Evolutionary conservation across 129 eudicot genomes (phyloP), one percentile per base, ranked within the genome.

Genomic region (Erigeron canadensis): DNA sequence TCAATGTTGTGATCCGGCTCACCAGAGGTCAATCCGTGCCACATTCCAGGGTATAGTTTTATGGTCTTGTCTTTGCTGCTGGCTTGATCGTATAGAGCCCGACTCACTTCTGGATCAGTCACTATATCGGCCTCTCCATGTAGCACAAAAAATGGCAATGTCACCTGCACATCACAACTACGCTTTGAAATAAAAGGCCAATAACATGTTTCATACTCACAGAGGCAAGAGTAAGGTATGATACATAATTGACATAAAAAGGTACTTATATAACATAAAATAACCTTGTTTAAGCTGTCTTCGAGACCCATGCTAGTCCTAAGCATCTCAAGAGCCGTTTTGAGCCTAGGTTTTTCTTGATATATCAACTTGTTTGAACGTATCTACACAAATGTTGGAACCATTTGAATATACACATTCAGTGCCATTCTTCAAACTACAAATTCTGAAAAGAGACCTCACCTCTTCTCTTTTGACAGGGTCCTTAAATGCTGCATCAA

Each of bases 251-350:
- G 12, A 13, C 16, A 53, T 19, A 4, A 40, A 18, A 21, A 63
- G 41, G 74, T 28, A 28, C 34, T 28, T 12, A 8, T 57, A 19
- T 42, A 71, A 38, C 6, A 12, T 50, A 53, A 63, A 73, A 39
- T 21, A 5, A 95, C 99, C 99, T 95, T 85, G 69, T 62, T 72
- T 82, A 95, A 86, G 86, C 86, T 88, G 58, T 84, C 87, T 61
- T 95, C 99, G 11, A 95, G 99, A 79, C 71, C 79, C 89, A 95
- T 90, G 94, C 99, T 95, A 39, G 99, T 84, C 73, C 99, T 81
- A 61, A 95, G 94, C 99, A 95, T 90, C 80, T 95, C 99, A 60
- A 95, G 81, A 28, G 99, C 99, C 13, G 99, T 95, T 83, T 95
- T 95, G 62, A 95, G 83, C 81, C 99, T 77, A 0, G 99, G 99